Conservation (phyloP, 345 rosid genomes). For the Leavenworthia alabamica region DNA sequence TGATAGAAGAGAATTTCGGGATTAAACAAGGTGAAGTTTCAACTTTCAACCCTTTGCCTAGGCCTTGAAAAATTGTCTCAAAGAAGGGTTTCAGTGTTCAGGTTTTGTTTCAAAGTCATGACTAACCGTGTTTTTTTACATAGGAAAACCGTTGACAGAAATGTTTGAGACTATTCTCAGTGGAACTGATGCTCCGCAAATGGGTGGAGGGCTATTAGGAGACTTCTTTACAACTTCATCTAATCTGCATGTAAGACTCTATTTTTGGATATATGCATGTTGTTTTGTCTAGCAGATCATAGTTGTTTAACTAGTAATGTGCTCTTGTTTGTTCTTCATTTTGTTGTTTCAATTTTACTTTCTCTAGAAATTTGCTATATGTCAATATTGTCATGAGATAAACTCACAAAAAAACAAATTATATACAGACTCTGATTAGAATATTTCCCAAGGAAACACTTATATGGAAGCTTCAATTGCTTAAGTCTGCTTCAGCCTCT, state of each 20-base stretch:
- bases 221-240: slow-evolving; percentile 27
- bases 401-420: not conserved
- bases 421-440: slow-evolving; percentile 47
- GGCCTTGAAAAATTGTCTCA: not conserved
- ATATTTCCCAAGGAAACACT: slow-evolving; percentile 61
- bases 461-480: slow-evolving; percentile 70
- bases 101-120: not conserved
- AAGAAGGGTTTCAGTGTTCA: not conserved
- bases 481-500: slow-evolving; percentile 50
- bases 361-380: not conserved
- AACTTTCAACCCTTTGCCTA: not conserved
- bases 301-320: not conserved
- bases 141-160: slow-evolving; percentile 37
- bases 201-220: slow-evolving; percentile 24
- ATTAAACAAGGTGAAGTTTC: slow-evolving; percentile 29
- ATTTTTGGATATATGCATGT: not conserved
- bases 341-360: not conserved
- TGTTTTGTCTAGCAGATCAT: slow-evolving; percentile 2
- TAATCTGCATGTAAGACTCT: slow-evolving; percentile 35
- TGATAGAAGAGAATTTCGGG: slow-evolving; percentile 31
- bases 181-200: slow-evolving; percentile 23
- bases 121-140: not conserved
- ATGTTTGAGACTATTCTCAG: slow-evolving; percentile 26
- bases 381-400: not conserved
- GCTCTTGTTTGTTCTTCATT: not conserved